Evolutionary conservation across 2,329 filamentous ascomycete species (phyloP), one percentile per base, ranked within the genome.

Genomic region (Alternaria brassicae): DNA sequence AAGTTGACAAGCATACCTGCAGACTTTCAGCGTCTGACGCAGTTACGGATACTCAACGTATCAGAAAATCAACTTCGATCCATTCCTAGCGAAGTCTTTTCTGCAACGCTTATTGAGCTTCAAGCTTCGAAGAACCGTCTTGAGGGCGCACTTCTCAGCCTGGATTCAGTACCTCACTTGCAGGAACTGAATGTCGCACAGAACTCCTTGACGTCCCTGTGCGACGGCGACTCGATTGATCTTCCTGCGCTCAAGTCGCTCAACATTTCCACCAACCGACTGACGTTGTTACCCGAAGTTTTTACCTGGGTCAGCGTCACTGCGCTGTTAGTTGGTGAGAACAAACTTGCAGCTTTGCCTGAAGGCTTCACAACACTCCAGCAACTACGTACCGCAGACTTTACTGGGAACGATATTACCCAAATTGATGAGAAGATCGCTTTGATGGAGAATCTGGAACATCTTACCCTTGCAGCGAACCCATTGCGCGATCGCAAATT

Each of bases 401-500:
- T 98, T 65, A 91, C 91, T 0, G 88, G 89, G 66, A 99, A 99
- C 72, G 88, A 95, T 63, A 87, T 99, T 47, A 87, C 87, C 2
- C 82, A 86, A 12, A 77, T 99, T 7, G 91, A 95, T 28, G 85
- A 91, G 0, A 88, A 88, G 64, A 86, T 98, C 58, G 90, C 89
- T 5, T 81, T 86, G 25, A 97, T 98, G 92, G 87, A 92, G 6
- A 88, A 80, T 42, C 80, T 99, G 9, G 84, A 88, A 19, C 89
- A 89, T 73, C 85, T 98, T 40, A 88, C 89, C 4, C 82, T 99
- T 30, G 89, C 88, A 41, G 93, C 92, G n/a, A 99, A 99, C 70
- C 95, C 95, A 0, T 81, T 99, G 13, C 85, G 91, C 13, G 93
- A 97, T 74, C 93, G 91, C 74, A 97, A 93, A 74, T 92, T 95